Evolutionary conservation across 1,139 yeast species (phyloP).

Genomic region (Taiozyma sp.): DNA sequence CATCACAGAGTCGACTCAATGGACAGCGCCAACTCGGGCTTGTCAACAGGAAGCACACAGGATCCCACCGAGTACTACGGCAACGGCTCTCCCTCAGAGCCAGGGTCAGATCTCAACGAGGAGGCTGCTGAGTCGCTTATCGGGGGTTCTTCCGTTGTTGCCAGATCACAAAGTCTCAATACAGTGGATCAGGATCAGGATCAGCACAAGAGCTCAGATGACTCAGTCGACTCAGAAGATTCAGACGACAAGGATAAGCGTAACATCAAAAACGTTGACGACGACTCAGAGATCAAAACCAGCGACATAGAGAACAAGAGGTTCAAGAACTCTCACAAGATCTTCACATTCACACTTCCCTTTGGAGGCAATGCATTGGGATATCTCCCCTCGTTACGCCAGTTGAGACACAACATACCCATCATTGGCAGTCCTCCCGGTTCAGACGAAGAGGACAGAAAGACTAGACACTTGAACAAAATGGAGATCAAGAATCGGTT

Average conservation of each 20-base stretch:
- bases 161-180: neutral
- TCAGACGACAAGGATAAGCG: neutral
- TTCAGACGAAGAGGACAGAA: slow-evolving; percentile 21
- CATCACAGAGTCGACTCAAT: neutral
- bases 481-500: slow-evolving; percentile 43
- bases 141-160: slow-evolving; percentile 24
- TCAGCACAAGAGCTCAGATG: neutral
- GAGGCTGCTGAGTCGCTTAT: slow-evolving; percentile 19
- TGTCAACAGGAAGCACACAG: neutral
- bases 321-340: slow-evolving; percentile 28
- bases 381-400: slow-evolving; percentile 22
- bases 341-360: slow-evolving; percentile 40
- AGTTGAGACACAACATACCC: slow-evolving; percentile 21
- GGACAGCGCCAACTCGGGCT: neutral
- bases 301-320: slow-evolving; percentile 10
- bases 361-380: slow-evolving; percentile 33
- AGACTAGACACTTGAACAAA: slow-evolving; percentile 18
- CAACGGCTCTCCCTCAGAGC: neutral
- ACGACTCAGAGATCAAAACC: slow-evolving; percentile 8
- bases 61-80: neutral
- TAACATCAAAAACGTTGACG: neutral
- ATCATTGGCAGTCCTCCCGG: slow-evolving; percentile 29
- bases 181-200: neutral
- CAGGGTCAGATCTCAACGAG: neutral
- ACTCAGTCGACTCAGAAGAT: neutral